These are phyloP conservation scores for Iberis amara DNA, from an alignment of 441 rosid genomes.

Conservation along the genomic window DNA sequence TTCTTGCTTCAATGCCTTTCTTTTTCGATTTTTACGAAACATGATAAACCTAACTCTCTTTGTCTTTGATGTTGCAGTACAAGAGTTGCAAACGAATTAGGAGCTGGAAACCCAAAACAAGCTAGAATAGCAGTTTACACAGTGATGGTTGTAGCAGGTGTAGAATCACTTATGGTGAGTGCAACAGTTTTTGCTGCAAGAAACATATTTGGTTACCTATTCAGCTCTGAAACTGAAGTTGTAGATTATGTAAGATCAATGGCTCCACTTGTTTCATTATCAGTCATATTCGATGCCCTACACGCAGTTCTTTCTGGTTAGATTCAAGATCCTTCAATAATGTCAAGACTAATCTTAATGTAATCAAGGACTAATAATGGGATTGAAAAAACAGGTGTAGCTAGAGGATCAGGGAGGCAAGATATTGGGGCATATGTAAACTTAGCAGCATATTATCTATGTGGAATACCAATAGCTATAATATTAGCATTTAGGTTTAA, in stretches of 20 bases:
- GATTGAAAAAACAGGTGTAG: slow-evolving; percentile 39
- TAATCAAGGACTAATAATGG: not conserved
- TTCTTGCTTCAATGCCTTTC: slow-evolving; percentile 13
- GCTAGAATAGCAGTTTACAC: slow-evolving; percentile 42
- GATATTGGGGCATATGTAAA: slow-evolving; percentile 48
- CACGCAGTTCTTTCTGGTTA: slow-evolving; percentile 66
- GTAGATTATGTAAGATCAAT: slow-evolving; percentile 55
- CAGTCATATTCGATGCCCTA: slow-evolving; percentile 50
- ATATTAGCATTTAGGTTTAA: slow-evolving; percentile 39
- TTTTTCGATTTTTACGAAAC: not conserved
- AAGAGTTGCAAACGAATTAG: slow-evolving; percentile 75
- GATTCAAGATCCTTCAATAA: not conserved
- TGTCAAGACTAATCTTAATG: not conserved
- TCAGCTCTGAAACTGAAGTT: slow-evolving; percentile 62
- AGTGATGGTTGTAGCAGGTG: slow-evolving; percentile 31
- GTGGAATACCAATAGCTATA: slow-evolving; percentile 47
- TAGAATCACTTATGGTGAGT: slow-evolving; percentile 37
- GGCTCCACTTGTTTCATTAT: slow-evolving; percentile 55
- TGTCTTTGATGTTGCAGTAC: slow-evolving; percentile 39
- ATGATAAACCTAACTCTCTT: not conserved
- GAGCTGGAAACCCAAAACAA: slow-evolving; percentile 57
- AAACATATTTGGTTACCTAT: slow-evolving; percentile 49
- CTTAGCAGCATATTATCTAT: slow-evolving; percentile 44
- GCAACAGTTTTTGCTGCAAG: slow-evolving; percentile 39
- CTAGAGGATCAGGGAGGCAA: slow-evolving; percentile 66